Evolutionary conservation across 108 stramenopile genomes (phyloP), one percentile per base, ranked within the genome.

Genomic region (Nannochloropsis gaditana): DNA sequence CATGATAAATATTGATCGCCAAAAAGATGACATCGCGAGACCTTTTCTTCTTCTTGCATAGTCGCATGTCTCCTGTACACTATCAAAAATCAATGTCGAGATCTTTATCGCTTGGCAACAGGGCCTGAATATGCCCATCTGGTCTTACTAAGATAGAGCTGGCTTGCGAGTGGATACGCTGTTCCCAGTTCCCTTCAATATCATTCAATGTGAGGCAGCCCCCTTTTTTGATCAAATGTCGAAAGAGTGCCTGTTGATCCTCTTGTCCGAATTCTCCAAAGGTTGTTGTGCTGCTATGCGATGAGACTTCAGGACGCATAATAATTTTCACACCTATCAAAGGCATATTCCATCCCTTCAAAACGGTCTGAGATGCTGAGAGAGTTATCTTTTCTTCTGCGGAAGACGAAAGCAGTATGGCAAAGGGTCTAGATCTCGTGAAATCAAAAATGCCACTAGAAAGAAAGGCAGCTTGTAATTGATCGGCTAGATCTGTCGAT

Each of bases 401-500:
- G n/a, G 59, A 73, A n/a, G 59, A 73, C n/a, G 59, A n/a, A 73
- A 73, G 59, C 19, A 73, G 59, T 5, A 73, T 73, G 8, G 59
- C 59, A 73, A 73, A 73, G n/a, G 59, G 59, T n/a, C 31, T 1
- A 31, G 31, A 31, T 31, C 31, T 31, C 31, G 31, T 31, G 31
- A 31, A 31, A 31, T 31, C 31, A 31, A 31, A 31, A 31, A 31
- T 1, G 31, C 31, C 31, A 31, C 31, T 31, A 31, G 31, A 31
- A 31, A 31, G 31, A 31, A 73, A n/a, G 15, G 59, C 59, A 4
- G n/a, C 59, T 15, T 73, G 59, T 4, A 73, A 15, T 73, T 73
- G 59, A 73, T 73, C 59, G 59, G 59, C 59, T 73, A 73, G n/a
- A n/a, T 73, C 59, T n/a, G 59, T 73, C 19, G 59, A n/a, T 15